Evolutionary conservation across 1,284 basidiomycete species (phyloP), one percentile per base, ranked within the genome.

Genomic region (Coniferiporia weirii): DNA sequence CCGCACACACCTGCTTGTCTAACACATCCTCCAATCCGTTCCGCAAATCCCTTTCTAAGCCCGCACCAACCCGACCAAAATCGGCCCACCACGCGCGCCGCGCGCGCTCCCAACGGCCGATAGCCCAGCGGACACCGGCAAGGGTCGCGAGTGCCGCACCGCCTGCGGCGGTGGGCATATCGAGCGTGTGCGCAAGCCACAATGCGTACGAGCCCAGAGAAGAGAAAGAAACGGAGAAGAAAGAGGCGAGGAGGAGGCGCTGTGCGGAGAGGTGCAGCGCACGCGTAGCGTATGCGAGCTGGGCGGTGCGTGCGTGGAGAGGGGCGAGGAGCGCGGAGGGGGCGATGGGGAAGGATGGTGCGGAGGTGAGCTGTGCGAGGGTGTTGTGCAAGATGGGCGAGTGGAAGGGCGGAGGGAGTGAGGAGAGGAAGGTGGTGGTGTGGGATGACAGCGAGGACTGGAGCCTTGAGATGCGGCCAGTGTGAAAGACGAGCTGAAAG

Each of bases 21-120:
- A 88, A 73, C 1, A 75, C 74, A n/a, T 67, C 66, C 19, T 78
- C 71, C 19, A 88, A 63, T 0, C 75, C 76, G 10, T 63, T 90
- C 74, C 80, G 76, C 15, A 93, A 70, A 73, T 95, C 92, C 52
- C 87, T 78, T 63, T 82, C 80, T 53, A 92, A 72, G 8, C 91
- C 89, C 54, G 82, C 77, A 3, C 82, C 82, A 3, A 93, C 79
- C 47, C 93, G 76, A 35, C 70, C 68, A 78, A 85, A 91, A 69
- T 93, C 89, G 55, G 77, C 77, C 83, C 83, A 83, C 85, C 91
- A 95, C 52, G 72, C 74, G 56, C 68, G 75, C 70, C 91, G 88
- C 2, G 85, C 85, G 63, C 75, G 79, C 55, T 86, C 84, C 90
- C 91, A 94, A 60, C 76, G 75, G 3, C 81, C 80, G 17, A 89